Base-by-base conservation (phyloP, 2,329 filamentous ascomycete species). In the Colletotrichum sp. region DNA sequence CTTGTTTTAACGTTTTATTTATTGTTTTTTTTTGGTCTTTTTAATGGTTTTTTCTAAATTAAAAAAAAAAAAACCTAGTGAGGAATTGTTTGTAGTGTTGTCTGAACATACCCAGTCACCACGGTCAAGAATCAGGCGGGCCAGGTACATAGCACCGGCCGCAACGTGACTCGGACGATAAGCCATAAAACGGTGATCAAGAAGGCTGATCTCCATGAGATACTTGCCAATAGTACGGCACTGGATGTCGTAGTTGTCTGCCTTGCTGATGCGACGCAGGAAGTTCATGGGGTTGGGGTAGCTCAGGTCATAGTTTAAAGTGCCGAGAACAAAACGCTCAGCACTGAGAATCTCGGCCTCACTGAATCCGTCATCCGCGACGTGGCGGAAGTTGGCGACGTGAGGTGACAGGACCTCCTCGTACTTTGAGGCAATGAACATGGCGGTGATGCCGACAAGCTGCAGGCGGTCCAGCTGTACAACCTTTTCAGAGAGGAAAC, bases 241-340 rank as follows among this genome's bases (percentile, higher is more conserved):
- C 85, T 98, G 95, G 82, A 99, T 98, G 86, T 99, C 96, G 87
- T 99, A 99, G 89, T 98, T 97, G 88, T 99, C 98, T 82, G 97
- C 98, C 90, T 99, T 99, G 77, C 96, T 99, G 86, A 99, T 98
- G 80, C 98, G 95, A 79, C 97, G 95, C 77, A 99, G 92, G 89
- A 99, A 99, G 91, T 99, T 99, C 97, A 99, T 99, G 26, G 97
- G 97, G 87, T 99, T 99, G 72, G 97, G 97, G 83, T 98, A 99
- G 89, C 96, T 98, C 78, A 99, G 92, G 84, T 99, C 96, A 85
- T 98, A 99, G 88, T 98, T 94, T 77, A 99, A 91, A 8, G 96
- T 96, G 79, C 92, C 92, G 69, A 99, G 93, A 79, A 99, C 93
- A 84, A 98, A 98, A 79, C 97, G 95, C 87, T 99, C 97, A n/a